These are phyloP conservation scores for Aspergillus sp. DNA, from an alignment of 2,329 filamentous ascomycete genomes.

Conservation along the genomic window DNA sequence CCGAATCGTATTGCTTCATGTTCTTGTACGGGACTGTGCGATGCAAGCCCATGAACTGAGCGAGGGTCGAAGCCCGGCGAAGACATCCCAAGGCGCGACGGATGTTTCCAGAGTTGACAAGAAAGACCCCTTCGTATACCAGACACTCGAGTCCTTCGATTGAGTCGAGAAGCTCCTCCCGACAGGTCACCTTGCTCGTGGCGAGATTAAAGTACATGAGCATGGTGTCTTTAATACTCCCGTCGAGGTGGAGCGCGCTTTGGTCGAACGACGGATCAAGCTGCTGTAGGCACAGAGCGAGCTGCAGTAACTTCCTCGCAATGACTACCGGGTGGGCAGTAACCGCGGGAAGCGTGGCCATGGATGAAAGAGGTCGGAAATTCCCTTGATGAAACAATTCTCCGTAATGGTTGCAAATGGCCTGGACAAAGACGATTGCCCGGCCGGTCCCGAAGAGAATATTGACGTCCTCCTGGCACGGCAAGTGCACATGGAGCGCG, in stretches of 20 bases:
- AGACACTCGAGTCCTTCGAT: constrained; percentile 14
- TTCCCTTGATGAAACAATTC: neutral
- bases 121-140: constrained; percentile 9
- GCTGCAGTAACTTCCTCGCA: neutral
- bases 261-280: neutral
- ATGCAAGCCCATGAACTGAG: constrained; percentile 17
- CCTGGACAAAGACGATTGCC: neutral
- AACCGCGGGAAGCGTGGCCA: neutral
- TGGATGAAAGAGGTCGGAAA: neutral
- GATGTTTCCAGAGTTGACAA: constrained; percentile 8
- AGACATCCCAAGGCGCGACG: neutral
- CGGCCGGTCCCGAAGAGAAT: neutral
- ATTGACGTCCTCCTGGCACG: neutral
- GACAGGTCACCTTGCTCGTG: neutral
- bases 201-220: neutral
- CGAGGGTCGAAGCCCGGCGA: constrained; percentile 9
- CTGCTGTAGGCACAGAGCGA: neutral
- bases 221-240: neutral
- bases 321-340: neutral
- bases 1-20: neutral
- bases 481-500: neutral
- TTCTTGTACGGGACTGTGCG: neutral
- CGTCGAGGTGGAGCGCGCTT: neutral
- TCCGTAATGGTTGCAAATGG: neutral
- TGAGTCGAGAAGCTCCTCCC: constrained; percentile 4